These are phyloP conservation scores for Eremochloa ophiuroides DNA, from an alignment of 176 grass and related monocot species.

Conservation along the genomic window DNA sequence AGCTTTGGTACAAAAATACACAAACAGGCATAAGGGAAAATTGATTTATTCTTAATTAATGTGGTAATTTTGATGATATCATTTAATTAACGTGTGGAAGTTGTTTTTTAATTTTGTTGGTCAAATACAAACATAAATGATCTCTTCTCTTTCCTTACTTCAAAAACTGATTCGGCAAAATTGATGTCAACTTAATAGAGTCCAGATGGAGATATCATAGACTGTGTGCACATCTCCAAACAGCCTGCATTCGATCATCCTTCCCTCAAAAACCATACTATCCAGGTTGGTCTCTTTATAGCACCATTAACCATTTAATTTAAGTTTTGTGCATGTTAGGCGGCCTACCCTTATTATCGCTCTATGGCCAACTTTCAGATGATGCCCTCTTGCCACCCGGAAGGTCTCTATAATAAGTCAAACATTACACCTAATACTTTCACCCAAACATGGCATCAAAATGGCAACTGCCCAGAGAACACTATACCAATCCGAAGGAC, in stretches of 20 bases:
- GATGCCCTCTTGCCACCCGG: constrained; percentile 48
- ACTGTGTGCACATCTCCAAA: neutral
- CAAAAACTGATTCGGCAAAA: neutral
- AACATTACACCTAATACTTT: constrained; percentile 34
- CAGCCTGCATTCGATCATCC: neutral
- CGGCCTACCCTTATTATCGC: neutral
- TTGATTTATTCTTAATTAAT: no score
- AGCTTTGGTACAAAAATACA: no score
- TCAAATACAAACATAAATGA: no score
- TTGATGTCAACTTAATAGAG: neutral
- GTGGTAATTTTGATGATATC: no score
- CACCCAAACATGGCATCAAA: constrained; percentile 57
- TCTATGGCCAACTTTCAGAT: constrained; percentile 37
- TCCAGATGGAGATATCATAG: neutral
- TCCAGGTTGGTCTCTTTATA: neutral
- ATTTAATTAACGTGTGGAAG: no score
- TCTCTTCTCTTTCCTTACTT: no score
- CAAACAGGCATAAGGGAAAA: no score
- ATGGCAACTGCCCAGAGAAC: constrained; percentile 49
- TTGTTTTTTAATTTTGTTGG: no score
- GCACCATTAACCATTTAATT: neutral
- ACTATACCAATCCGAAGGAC: constrained; percentile 63
- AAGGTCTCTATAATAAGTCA: constrained; percentile 40
- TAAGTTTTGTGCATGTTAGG: neutral
- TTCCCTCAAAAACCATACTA: neutral